Percentiles rank a stretch among this genome's conserved stretches.
These are phyloP conservation scores for Vigna hirtella DNA, from an alignment of 306 rosid genomes.

Conservation along the genomic window DNA sequence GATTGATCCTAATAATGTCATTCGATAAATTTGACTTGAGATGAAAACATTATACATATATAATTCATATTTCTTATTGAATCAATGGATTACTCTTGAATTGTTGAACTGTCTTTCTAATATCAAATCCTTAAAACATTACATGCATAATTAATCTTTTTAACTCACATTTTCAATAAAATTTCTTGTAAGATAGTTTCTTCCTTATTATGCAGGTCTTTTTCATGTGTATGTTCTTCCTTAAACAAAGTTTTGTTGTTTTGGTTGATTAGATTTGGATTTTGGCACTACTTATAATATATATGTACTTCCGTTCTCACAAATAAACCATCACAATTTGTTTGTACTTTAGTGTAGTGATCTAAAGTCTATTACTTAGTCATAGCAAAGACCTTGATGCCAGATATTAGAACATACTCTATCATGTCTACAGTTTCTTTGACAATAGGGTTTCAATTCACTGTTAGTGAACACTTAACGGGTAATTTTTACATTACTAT, in stretches of 20 bases:
- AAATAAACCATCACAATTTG: background rate
- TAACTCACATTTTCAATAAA: no score
- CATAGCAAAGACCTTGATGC: background rate
- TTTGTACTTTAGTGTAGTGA: background rate
- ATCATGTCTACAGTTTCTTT: no score
- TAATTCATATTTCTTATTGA: no score
- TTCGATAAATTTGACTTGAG: fast-evolving
- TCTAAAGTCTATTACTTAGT: background rate
- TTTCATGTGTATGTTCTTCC: background rate
- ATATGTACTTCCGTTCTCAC: background rate
- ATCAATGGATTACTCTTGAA: background rate
- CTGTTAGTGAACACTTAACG: no score
- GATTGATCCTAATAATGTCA: no score
- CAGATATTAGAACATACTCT: background rate
- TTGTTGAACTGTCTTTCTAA: no score
- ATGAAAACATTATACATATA: no score
- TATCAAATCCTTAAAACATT: no score
- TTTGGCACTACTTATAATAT: background rate
- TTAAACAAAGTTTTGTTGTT: background rate
- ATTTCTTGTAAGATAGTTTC: background rate
- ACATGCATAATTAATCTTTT: no score
- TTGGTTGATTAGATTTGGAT: background rate
- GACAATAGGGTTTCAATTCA: no score
- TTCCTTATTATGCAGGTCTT: background rate
- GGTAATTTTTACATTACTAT: no score